These are phyloP conservation scores for Gremmenia infestans DNA, from an alignment of 2,329 filamentous ascomycete species.

Conservation along the genomic window DNA sequence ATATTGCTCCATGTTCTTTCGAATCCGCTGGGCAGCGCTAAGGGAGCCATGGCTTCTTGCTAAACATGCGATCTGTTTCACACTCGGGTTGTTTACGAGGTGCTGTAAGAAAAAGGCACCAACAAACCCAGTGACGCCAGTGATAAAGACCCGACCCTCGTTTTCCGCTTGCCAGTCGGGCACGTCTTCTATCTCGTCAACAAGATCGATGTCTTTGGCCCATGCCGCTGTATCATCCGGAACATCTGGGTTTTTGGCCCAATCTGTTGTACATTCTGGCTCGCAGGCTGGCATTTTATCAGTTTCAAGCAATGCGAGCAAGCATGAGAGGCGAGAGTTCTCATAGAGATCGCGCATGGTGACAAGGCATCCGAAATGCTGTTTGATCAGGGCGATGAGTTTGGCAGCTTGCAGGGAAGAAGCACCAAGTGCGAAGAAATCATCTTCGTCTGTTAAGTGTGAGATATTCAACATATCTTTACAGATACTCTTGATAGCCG, in stretches of 20 bases:
- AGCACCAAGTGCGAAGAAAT: background rate
- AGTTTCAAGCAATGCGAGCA: background rate
- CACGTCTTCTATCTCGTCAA: background rate
- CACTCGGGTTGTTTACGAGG: background rate
- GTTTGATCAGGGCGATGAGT: background rate
- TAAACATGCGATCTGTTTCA: background rate
- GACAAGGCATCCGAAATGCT: background rate
- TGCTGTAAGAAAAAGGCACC: background rate
- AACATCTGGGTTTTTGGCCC: too few species aligned
- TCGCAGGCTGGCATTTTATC: too few species aligned
- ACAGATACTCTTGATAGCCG: background rate
- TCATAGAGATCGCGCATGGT: background rate
- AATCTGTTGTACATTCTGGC: too few species aligned
- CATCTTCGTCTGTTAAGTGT: background rate
- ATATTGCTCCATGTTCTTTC: background rate
- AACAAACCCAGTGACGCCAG: background rate
- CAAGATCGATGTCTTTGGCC: too few species aligned
- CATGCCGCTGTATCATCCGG: too few species aligned
- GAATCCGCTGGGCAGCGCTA: background rate
- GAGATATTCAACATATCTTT: background rate
- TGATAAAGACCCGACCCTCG: background rate
- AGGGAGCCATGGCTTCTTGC: too few species aligned
- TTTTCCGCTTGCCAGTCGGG: background rate
- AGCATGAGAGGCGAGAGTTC: background rate
- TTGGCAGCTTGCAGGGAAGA: background rate